Evolutionary conservation across 805 yeast species (phyloP).

Genomic region (Kurtzmaniella fragi): DNA sequence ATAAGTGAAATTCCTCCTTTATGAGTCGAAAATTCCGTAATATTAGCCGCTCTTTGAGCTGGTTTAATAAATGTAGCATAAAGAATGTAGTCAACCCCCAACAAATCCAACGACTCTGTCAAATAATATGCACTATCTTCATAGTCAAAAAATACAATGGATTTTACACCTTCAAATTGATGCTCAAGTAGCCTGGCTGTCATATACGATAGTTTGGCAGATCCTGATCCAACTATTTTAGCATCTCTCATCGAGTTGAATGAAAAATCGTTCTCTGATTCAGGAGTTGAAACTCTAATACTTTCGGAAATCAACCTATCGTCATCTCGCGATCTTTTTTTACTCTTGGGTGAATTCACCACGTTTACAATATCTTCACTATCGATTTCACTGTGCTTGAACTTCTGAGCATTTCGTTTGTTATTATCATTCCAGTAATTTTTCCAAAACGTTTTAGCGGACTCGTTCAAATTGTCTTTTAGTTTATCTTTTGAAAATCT

Average conservation of each 20-base stretch:
- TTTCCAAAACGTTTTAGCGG: slow-evolving; percentile 47
- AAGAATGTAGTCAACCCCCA: slow-evolving; percentile 57
- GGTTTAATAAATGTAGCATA: slow-evolving; percentile 59
- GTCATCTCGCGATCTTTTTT: slow-evolving; percentile 1
- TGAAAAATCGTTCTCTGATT: slow-evolving; percentile 6
- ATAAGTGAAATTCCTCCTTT: slow-evolving; percentile 49
- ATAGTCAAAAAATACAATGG: slow-evolving; percentile 64
- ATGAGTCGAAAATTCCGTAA: slow-evolving; percentile 45
- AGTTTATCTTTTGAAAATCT: slow-evolving; percentile 35
- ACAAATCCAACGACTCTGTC: slow-evolving; percentile 56
- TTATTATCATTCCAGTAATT: slow-evolving; percentile 45
- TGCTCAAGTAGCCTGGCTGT: slow-evolving; percentile 51
- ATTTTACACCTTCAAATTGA: slow-evolving; percentile 42
- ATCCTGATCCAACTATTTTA: slow-evolving; percentile 53
- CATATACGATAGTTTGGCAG: slow-evolving; percentile 59
- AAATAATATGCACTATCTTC: slow-evolving; percentile 68
- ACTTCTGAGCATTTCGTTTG: slow-evolving; percentile 31
- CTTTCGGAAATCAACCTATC: slow-evolving; percentile 1
- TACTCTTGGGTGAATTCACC: slow-evolving; percentile 12
- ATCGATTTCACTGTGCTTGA: slow-evolving; percentile 12
- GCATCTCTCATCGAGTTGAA: slow-evolving; percentile 25
- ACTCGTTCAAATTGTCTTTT: slow-evolving; percentile 22
- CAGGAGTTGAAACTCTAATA: slow-evolving; percentile 2
- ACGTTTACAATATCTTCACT: slow-evolving; percentile 18
- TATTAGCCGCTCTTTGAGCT: slow-evolving; percentile 45